Percentiles rank a stretch among this genome's conserved stretches.
These are phyloP conservation scores for Bolboschoenus planiculmis DNA, from an alignment of 176 grass and related monocot genomes.

Conservation along the genomic window DNA sequence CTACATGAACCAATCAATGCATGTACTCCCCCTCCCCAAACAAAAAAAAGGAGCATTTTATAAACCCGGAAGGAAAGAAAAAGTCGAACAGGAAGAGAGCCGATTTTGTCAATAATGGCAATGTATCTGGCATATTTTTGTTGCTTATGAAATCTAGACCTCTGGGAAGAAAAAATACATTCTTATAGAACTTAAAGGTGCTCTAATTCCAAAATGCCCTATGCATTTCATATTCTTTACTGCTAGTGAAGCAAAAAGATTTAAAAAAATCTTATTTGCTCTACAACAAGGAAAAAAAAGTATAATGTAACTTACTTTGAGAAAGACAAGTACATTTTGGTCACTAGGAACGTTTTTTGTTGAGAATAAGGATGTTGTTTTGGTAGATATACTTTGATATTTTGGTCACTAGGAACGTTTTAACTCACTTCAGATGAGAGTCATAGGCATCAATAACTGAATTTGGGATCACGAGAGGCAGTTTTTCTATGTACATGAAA, in stretches of 20 bases:
- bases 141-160: no score
- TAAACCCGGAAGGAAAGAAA: not conserved
- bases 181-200: no score
- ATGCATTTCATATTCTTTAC: not conserved
- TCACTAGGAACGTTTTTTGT: not conserved
- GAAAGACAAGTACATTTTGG: not conserved
- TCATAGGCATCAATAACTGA: constrained; percentile 38
- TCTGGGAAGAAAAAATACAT: no score
- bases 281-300: not conserved
- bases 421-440: constrained; percentile 40
- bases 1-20: not conserved
- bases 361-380: not conserved
- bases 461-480: constrained; percentile 38
- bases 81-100: not conserved
- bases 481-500: constrained; percentile 41
- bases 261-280: not conserved
- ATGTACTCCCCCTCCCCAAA: not conserved
- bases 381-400: not conserved
- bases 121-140: no score
- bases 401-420: no score
- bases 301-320: not conserved
- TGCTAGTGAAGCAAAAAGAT: not conserved
- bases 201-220: no score
- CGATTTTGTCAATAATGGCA: not conserved
- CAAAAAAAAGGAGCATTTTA: not conserved